A percentile compares a stretch with the other conserved stretches of the same genome.
These are phyloP conservation scores for Priceomyces medius DNA, from an alignment of 805 yeast genomes.

Conservation along the genomic window DNA sequence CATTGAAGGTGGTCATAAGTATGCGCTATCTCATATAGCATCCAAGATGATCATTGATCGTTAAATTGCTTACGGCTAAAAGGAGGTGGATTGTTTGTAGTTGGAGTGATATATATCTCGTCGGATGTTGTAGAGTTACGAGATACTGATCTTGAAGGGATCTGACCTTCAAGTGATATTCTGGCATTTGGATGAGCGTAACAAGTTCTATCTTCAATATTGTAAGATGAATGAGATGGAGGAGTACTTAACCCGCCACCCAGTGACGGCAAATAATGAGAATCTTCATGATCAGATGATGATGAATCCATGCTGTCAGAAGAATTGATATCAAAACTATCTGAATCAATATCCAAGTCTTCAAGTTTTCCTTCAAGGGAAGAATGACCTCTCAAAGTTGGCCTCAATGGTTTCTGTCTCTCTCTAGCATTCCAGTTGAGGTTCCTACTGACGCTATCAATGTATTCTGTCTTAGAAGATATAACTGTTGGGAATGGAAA, in stretches of 20 bases:
- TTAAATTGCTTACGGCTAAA: background rate
- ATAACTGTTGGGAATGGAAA: conserved; percentile 93
- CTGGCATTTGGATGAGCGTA: conserved; percentile 46
- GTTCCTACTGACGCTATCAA: conserved; percentile 82
- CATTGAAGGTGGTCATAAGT: too few species aligned
- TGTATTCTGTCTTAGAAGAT: conserved; percentile 68
- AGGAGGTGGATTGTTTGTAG: background rate
- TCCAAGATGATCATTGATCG: background rate
- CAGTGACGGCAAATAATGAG: conserved; percentile 28
- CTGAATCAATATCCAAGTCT: conserved; percentile 38
- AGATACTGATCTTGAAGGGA: background rate
- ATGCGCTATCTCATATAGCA: too few species aligned
- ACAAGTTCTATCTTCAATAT: conserved; percentile 39
- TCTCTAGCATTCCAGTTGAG: conserved; percentile 93
- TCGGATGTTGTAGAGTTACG: background rate
- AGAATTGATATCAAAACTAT: conserved; percentile 39
- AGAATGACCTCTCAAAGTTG: conserved; percentile 10
- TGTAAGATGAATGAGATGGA: conserved; percentile 18
- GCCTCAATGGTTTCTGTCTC: conserved; percentile 73
- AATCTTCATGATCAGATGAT: conserved; percentile 11
- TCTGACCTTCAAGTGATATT: conserved; percentile 19
- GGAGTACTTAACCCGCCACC: conserved; percentile 34
- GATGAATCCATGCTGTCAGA: conserved; percentile 16
- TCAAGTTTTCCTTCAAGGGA: conserved; percentile 5
- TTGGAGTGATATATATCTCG: background rate